Base-by-base conservation (phyloP, 257 asterid species). In the Solanum clarkiae region DNA sequence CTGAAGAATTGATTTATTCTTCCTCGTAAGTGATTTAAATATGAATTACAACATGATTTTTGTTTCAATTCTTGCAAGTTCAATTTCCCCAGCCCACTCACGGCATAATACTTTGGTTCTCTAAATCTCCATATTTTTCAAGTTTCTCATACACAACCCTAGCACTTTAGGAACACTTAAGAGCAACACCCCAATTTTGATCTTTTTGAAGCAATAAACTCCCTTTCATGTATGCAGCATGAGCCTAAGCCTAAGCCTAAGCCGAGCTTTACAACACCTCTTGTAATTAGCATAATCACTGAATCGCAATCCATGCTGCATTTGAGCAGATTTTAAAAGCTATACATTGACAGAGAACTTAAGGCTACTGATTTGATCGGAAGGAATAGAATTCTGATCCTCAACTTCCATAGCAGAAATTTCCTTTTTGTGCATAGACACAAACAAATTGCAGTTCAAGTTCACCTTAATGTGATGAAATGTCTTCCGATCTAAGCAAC, bases 61-160 rank as follows among this genome's bases (percentile, higher is more conserved):
- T n/a, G n/a, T n/a, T n/a, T n/a, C n/a, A n/a, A n/a, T n/a, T n/a
- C n/a, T n/a, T n/a, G n/a, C n/a, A n/a, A n/a, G n/a, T n/a, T n/a
- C n/a, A n/a, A n/a, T n/a, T n/a, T n/a, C 98, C 91, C 92, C 98
- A 87, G 94, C 99, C 82, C 97, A 92, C 89, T 94, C 98, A 84
- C 96, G 93, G 93, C 99, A 95, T 87, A 97, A 90, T 70, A 92
- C 93, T 88, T n/a, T 94, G 98, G 88, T 91, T 95, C 85, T 97
- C 99, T 84, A 92, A 88, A 88, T 95, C 99, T 84, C 99, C 99
- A 86, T 95, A 97, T 86, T 97, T 97, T 36, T 97, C 98, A 86
- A 97, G 98, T 87, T 97, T 98, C 92, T 95, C 99, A 91, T 95
- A 97, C 88, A 97, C 98, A 88, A 97, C 98, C 92, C 99, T 97